Base-by-base conservation (phyloP, 2,329 filamentous ascomycete genomes). In the Emydomyces testavorans region DNA sequence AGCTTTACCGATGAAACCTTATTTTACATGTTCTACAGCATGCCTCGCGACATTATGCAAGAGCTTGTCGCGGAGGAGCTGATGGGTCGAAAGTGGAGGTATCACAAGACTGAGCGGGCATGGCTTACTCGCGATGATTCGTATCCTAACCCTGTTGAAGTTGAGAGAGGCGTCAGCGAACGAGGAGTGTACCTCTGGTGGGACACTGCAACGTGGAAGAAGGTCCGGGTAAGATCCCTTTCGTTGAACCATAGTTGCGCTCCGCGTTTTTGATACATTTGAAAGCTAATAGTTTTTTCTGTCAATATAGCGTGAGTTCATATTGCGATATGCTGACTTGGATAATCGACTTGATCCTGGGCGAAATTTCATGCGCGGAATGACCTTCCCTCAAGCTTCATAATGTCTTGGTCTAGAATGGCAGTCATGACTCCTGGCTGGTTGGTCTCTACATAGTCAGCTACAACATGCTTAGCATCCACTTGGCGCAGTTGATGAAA, bases 1-100 rank as follows among this genome's bases (percentile, higher is more conserved):
- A 74, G 73, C 47, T 80, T 80, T 61, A 74, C 71, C 35, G 72
- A 78, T 53, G 80, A 83, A 60, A 83, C 80, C 0, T 68, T 83
- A 3, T 80, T 83, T 60, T 79, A 78, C 58, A 80, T 83, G 51
- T 83, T 83, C 69, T 83, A 82, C 64, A 79, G 77, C 53, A 76
- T 78, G 66, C 78, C 79, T 11, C 70, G 77, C 50, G 79, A 82
- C 57, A 73, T 81, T 48, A 70, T 79, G 60, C 80, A 83, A 58
- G 80, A 83, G 58, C 67, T 80, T 38, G 79, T 79, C 4, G 79
- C 79, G 6, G 71, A 74, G 49, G 79, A 83, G 58, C 64, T 83
- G 57, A 73, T 72, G 65, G 65, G 67, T 16, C 66, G 71, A 51
- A 74, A 74, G 55, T 74, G 71, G 71, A 62, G 71, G 41, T 74